Percentiles rank a stretch among this genome's conserved stretches.
Evolutionary conservation across 2,329 filamentous ascomycete genomes (phyloP).

Genomic region (Ascochyta fabae): DNA sequence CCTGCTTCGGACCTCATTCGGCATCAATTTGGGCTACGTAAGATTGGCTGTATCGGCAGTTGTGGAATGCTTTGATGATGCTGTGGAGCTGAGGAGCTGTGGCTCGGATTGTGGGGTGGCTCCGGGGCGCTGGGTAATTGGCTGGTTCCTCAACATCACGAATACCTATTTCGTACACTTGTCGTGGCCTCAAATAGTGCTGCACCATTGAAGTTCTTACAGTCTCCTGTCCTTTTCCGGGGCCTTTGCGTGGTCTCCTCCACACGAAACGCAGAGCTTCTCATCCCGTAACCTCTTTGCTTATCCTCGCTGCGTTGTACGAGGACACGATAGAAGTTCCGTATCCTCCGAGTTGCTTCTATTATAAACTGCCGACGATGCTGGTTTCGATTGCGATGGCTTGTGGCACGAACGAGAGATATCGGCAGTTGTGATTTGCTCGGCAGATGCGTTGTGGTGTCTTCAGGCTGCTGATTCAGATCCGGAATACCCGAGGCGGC

Average conservation of each 20-base stretch:
- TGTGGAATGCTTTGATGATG: conserved; percentile 6
- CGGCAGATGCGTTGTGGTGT: conserved; percentile 14
- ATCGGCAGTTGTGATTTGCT: conserved; percentile 17
- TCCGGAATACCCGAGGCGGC: not conserved
- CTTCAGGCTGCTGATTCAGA: not conserved
- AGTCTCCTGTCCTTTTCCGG: not conserved
- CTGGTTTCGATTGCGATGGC: not conserved
- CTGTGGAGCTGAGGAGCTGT: conserved; percentile 9
- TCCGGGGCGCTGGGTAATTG: conserved; percentile 6
- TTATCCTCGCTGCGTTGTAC: not conserved
- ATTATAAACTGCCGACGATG: conserved; percentile 12
- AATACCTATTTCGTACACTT: not conserved
- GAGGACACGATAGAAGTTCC: not conserved
- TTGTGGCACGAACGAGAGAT: not conserved
- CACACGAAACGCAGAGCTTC: not conserved
- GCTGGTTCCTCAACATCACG: conserved; percentile 2
- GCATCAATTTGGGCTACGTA: conserved; percentile 1
- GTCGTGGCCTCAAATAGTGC: not conserved
- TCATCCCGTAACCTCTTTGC: too few relatives aligned
- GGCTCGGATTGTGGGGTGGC: not conserved
- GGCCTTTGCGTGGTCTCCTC: not conserved
- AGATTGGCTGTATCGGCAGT: conserved; percentile 15
- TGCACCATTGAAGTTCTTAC: not conserved
- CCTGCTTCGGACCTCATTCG: not conserved
- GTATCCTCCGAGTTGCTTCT: conserved; percentile 1